Base-by-base conservation (phyloP, 1,284 basidiomycete genomes). In the Polyporus tsugae region DNA sequence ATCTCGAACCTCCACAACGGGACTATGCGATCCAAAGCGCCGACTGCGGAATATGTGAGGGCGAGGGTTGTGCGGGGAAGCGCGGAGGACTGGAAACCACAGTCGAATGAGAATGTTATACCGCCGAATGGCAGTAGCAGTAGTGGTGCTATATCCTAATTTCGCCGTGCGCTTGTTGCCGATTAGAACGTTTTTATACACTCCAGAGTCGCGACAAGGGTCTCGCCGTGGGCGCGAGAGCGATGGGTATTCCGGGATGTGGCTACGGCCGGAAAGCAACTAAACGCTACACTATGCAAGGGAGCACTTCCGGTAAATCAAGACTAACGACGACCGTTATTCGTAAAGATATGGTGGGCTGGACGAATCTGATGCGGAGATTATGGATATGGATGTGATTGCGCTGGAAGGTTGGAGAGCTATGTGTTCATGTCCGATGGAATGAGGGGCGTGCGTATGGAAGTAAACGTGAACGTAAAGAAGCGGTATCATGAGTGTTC, bases 1-100 rank as follows among this genome's bases (percentile, higher is more conserved):
- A 80, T 82, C 35, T 78, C 80, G 78, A 70, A 74, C 33, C 79
- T 83, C 76, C 82, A 85, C 67, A 79, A 79, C 17, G 84, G 82
- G 0, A 76, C 69, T 39, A 72, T 82, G 70, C 78, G 78, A 60
- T 76, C 76, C 42, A 70, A 75, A 3, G 75, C 86, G 35, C 76
- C 82, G 68, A 80, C 78, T 41, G 78, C 80, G 64, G 79, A 79
- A 36, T 73, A 66, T 25, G 70, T 88, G 61, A 79, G 80, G 74
- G 80, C 73, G 60, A 70, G 80, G 65, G 71, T 84, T 64, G 72
- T 70, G 52, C 73, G 72, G 19, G 77, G 80, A 7, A 82, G 78
- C 66, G 78, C 66, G 38, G 76, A 73, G 63, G 67, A 71, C n/a
- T 70, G 66, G 68, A 63, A 62, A 13, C 49, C 52, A 36, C 59